Evolutionary conservation across 164 flowering plant genomes (phyloP).

Genomic region (Sedum album): DNA sequence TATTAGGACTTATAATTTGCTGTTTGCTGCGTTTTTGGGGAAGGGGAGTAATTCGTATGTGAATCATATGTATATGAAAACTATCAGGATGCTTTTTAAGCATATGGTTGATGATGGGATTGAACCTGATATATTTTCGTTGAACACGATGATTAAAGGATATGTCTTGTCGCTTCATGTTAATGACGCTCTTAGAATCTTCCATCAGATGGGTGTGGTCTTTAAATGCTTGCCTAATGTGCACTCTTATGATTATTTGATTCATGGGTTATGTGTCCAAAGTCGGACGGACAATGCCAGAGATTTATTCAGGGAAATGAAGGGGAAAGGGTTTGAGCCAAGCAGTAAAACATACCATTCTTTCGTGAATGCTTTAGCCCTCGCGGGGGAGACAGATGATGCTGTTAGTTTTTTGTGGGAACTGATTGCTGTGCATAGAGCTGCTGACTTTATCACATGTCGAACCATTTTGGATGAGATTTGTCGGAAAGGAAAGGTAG

Average conservation of each 20-base stretch:
- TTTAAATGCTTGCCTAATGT: conserved; percentile 58
- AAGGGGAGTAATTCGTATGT: conserved; percentile 58
- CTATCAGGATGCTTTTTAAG: conserved; percentile 56
- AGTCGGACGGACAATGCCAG: conserved; percentile 67
- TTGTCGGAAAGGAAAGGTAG: conserved; percentile 38
- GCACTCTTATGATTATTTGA: conserved; percentile 55
- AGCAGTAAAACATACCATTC: conserved; percentile 73
- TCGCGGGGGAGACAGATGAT: conserved; percentile 66
- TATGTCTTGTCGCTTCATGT: conserved; percentile 75
- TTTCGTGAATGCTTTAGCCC: conserved; percentile 68
- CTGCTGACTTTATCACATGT: conserved; percentile 59
- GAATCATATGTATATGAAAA: conserved; percentile 75
- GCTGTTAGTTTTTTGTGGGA: conserved; percentile 64
- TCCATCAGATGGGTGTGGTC: conserved; percentile 76
- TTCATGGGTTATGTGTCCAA: conserved; percentile 90
- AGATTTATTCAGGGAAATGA: conserved; percentile 61
- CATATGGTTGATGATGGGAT: conserved; percentile 78
- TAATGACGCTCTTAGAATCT: conserved; percentile 78
- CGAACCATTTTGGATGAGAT: conserved; percentile 59
- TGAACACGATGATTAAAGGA: conserved; percentile 85
- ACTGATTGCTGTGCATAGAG: conserved; percentile 44
- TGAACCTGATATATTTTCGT: conserved; percentile 69
- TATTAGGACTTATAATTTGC: conserved; percentile 58
- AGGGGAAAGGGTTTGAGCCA: conserved; percentile 53
- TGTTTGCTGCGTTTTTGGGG: conserved; percentile 61